A percentile compares a stretch with the other conserved stretches of the same genome.
Conservation (phyloP, 306 rosid genomes). For the Crataegus laevigata region DNA sequence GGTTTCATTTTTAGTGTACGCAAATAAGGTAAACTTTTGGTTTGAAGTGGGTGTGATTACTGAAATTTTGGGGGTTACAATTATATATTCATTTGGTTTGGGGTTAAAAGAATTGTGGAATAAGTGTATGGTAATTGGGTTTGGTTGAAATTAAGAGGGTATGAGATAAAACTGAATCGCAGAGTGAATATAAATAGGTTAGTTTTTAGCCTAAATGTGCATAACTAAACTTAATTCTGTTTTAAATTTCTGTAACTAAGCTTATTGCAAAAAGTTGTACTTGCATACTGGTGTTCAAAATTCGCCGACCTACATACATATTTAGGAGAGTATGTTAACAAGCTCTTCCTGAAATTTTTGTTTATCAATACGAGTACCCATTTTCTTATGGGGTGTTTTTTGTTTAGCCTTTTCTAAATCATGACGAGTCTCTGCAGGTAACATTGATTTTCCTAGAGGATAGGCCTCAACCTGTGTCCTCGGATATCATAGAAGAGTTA, state of each 20-base stretch:
- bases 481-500: constrained; percentile 64
- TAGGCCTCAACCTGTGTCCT: constrained; percentile 81
- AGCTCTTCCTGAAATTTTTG: background rate
- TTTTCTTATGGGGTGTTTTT: background rate
- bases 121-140: background rate
- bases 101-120: background rate
- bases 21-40: background rate
- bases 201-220: background rate
- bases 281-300: background rate
- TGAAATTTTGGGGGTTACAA: background rate
- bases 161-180: background rate
- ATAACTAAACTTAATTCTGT: background rate
- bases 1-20: background rate
- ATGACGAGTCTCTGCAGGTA: constrained; percentile 41
- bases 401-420: background rate
- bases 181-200: background rate
- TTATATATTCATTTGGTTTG: background rate
- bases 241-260: no score
- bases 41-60: background rate
- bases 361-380: background rate
- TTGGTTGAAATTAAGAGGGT: background rate
- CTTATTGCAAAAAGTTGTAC: background rate
- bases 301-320: background rate
- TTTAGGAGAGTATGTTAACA: background rate
- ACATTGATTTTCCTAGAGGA: constrained; percentile 95